Conservation (phyloP, 23 red algal species). For the Gracilariopsis chorda region DNA sequence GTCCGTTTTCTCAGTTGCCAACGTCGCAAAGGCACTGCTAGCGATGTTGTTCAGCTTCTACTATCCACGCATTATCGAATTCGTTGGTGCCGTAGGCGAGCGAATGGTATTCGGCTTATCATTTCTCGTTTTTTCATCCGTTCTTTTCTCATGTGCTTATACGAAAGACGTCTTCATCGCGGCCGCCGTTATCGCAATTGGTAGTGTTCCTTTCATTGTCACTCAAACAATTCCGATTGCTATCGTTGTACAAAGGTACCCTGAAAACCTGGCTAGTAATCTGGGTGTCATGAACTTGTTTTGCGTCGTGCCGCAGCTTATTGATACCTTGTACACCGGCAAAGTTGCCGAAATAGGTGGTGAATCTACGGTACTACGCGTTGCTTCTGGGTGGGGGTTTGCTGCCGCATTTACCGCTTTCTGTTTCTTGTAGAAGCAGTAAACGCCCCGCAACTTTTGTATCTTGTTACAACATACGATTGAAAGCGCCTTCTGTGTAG, state of each 20-base stretch:
- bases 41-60: constrained; percentile 43
- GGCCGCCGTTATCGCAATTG: constrained; percentile 43
- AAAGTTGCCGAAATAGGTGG: constrained; percentile 42
- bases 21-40: constrained; percentile 44
- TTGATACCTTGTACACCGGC: constrained; percentile 71
- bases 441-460: neutral
- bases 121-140: constrained; percentile 45
- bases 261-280: constrained; percentile 58
- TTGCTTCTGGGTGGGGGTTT: constrained; percentile 55
- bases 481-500: no score
- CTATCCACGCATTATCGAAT: constrained; percentile 49
- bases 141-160: constrained; percentile 47
- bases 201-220: constrained; percentile 60
- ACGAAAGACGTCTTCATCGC: constrained; percentile 58
- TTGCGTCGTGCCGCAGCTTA: constrained; percentile 60
- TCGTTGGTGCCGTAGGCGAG: constrained; percentile 57
- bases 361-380: constrained; percentile 59
- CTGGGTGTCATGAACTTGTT: constrained; percentile 65
- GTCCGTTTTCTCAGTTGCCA: constrained; percentile 61
- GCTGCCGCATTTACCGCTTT: constrained; percentile 55
- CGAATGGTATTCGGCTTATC: constrained; percentile 47
- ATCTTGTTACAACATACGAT: no score
- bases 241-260: constrained; percentile 51
- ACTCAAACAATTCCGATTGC: constrained; percentile 76
- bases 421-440: constrained; percentile 27